Evolutionary conservation across 257 asterid species (phyloP).

Genomic region (Fraxinus cuspidata): DNA sequence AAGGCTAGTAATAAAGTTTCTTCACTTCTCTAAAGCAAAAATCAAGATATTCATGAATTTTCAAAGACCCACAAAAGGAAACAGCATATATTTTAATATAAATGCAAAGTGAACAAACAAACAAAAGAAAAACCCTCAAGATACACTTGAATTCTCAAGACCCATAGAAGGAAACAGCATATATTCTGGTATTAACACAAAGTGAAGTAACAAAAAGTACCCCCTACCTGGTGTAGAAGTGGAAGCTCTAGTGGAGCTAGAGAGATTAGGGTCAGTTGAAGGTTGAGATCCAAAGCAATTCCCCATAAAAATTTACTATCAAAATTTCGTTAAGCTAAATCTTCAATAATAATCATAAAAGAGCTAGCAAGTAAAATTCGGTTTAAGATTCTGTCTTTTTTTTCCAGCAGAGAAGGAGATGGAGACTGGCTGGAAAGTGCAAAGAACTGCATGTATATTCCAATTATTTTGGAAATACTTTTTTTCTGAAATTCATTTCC

Average conservation of each 20-base stretch:
- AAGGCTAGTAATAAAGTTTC: background rate
- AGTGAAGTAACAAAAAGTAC: slow-evolving; percentile 33
- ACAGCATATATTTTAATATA: background rate
- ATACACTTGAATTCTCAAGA: background rate
- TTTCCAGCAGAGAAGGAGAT: background rate
- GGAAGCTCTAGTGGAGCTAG: slow-evolving; percentile 48
- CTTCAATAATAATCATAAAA: slow-evolving; percentile 16
- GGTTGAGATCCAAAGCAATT: slow-evolving; percentile 74
- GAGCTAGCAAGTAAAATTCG: slow-evolving; percentile 14
- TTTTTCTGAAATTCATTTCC: no score
- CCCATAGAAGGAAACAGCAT: slow-evolving; percentile 27
- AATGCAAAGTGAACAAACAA: background rate
- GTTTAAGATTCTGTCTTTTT: background rate
- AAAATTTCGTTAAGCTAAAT: slow-evolving; percentile 5
- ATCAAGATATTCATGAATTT: background rate
- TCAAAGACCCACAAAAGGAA: background rate
- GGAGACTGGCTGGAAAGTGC: background rate
- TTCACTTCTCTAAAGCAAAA: background rate
- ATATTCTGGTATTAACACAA: background rate
- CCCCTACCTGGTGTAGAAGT: slow-evolving; percentile 66
- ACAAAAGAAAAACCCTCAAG: no score
- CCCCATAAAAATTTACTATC: slow-evolving; percentile 54
- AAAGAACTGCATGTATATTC: background rate
- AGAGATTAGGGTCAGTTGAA: slow-evolving; percentile 39
- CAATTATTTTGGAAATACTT: no score